phyloP scores from a whole-genome alignment of 2,329 filamentous ascomycete genomes.

The Fusarium poae region DNA sequence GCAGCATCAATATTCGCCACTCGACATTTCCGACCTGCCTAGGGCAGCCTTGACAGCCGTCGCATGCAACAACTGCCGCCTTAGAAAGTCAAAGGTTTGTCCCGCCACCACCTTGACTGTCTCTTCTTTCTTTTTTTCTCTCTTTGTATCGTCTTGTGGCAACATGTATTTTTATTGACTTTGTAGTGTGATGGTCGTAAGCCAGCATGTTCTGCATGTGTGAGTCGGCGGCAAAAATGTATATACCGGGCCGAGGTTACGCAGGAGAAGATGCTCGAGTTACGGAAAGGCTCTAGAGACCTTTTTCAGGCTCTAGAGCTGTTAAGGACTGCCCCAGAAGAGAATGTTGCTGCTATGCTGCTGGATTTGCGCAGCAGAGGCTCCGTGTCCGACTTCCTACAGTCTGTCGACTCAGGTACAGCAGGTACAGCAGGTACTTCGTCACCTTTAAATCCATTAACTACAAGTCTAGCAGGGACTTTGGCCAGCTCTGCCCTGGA shows the following conservation, averaged over 20 bases:
- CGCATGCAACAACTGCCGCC: slow-evolving; percentile 28
- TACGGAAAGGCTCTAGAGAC: slow-evolving; percentile 13
- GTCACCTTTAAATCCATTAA: not conserved
- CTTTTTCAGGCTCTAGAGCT: slow-evolving; percentile 20
- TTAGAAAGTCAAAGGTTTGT: slow-evolving; percentile 31
- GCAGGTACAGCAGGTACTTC: not conserved
- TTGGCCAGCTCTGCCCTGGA: not conserved
- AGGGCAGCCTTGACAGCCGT: slow-evolving; percentile 20
- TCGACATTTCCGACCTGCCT: slow-evolving; percentile 12
- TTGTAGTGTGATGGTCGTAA: slow-evolving; percentile 28
- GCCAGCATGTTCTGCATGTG: slow-evolving; percentile 26
- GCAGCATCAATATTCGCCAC: slow-evolving; percentile 4
- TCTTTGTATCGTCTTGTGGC: not conserved
- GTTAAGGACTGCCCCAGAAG: not conserved
- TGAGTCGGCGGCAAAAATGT: slow-evolving; percentile 25
- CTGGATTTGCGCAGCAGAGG: not conserved
- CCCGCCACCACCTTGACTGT: too few relatives aligned
- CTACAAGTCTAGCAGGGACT: not conserved
- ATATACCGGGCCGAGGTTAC: slow-evolving; percentile 26
- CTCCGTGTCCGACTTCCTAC: slow-evolving; percentile 19
- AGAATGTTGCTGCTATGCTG: not conserved
- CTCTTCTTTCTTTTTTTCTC: not conserved
- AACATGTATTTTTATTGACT: slow-evolving; percentile 1
- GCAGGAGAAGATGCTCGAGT: slow-evolving; percentile 19
- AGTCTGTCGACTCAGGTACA: not conserved